Percentiles rank a stretch among this genome's conserved stretches.
These are phyloP conservation scores for Geranium rotundifolium DNA, from an alignment of 345 rosid genomes.

Conservation along the genomic window DNA sequence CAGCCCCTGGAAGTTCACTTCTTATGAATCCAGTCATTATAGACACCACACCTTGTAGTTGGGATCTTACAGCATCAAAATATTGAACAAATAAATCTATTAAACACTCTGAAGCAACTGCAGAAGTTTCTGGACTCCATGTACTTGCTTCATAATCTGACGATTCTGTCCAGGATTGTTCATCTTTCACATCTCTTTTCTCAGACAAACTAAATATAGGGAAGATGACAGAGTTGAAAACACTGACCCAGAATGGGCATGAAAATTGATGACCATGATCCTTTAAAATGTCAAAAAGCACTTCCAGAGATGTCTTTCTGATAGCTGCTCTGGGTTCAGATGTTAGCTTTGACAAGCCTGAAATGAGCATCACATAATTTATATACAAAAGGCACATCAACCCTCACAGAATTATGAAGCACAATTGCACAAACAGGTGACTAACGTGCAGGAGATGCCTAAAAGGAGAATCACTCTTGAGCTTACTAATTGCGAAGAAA, in stretches of 20 bases:
- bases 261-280: conserved; percentile 95
- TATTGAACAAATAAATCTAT: conserved; percentile 58
- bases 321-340: conserved; percentile 76
- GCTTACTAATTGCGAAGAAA: too few species aligned
- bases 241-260: conserved; percentile 45
- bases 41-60: conserved; percentile 48
- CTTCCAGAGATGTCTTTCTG: conserved; percentile 82
- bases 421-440: too few species aligned
- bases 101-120: conserved; percentile 59
- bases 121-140: conserved; percentile 75
- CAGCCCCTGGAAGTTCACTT: conserved; percentile 67
- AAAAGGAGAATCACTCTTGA: too few species aligned
- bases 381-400: background rate
- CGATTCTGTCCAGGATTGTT: conserved; percentile 27
- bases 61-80: conserved; percentile 50
- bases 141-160: conserved; percentile 37
- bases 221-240: conserved; percentile 49
- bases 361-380: conserved; percentile 11
- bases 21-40: conserved; percentile 57
- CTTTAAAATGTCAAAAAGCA: conserved; percentile 83
- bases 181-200: conserved; percentile 36
- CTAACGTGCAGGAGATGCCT: too few species aligned
- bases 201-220: conserved; percentile 48
- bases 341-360: conserved; percentile 81
- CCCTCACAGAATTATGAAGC: conserved; percentile 1